These are phyloP conservation scores for Daldinia childiae DNA, from an alignment of 495 filamentous ascomycete species.

Conservation along the genomic window DNA sequence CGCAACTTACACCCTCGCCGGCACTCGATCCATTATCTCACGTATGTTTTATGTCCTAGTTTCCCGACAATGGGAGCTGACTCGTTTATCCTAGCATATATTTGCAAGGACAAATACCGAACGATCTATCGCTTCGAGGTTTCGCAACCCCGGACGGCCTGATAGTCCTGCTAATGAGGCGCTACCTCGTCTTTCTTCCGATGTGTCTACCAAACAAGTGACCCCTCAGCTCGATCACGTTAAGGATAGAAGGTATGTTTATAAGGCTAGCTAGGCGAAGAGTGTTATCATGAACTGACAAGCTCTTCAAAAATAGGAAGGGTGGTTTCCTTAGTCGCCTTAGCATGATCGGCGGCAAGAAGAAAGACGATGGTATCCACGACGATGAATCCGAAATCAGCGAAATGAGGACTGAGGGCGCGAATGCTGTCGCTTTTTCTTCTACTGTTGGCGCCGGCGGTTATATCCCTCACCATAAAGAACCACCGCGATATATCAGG, in stretches of 20 bases:
- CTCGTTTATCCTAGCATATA: constrained; percentile 64
- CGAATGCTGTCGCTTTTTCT: constrained; percentile 81
- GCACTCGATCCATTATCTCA: constrained; percentile 60
- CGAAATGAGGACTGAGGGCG: constrained; percentile 76
- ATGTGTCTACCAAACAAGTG: constrained; percentile 45
- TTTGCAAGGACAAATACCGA: constrained; percentile 83
- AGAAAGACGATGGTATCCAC: constrained; percentile 65
- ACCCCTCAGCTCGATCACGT: constrained; percentile 47
- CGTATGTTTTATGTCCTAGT: constrained; percentile 44
- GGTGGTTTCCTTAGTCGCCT: constrained; percentile 87
- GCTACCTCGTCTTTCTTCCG: constrained; percentile 51
- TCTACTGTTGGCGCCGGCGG: constrained; percentile 76
- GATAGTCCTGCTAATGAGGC: constrained; percentile 59
- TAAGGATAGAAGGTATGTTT: constrained; percentile 75
- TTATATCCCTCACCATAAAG: constrained; percentile 87
- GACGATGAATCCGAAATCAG: constrained; percentile 80
- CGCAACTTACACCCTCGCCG: constrained; percentile 36
- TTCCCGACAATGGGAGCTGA: constrained; percentile 10
- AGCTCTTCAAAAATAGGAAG: constrained; percentile 63
- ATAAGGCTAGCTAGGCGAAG: constrained; percentile 7
- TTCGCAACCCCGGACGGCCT: constrained; percentile 65
- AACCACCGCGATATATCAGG: constrained; percentile 91
- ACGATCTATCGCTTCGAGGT: constrained; percentile 71
- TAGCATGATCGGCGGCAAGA: constrained; percentile 79
- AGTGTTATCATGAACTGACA: constrained; percentile 41